Evolutionary conservation across 352 stramenopile genomes (phyloP), one percentile per base, ranked within the genome.

Genomic region (Aphanomyces euteiches): DNA sequence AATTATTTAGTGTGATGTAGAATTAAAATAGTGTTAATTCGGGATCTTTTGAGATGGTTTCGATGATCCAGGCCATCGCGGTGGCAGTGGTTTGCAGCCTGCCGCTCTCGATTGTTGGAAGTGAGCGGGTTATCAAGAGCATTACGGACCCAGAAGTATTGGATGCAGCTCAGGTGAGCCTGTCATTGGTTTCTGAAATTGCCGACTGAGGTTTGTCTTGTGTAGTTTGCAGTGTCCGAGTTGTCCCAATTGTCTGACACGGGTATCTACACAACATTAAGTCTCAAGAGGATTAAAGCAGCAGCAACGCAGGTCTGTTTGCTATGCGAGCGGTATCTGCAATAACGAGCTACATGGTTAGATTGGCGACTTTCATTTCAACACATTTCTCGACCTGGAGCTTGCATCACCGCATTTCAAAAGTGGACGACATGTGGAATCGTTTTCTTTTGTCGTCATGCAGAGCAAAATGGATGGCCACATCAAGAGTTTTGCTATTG

Each of bases 401-500:
- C 73, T 96, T 12, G 77, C 75, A 34, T 92, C 82, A 17, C 88
- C 88, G 3, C 74, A 93, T 60, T 94, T 94, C 67, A 70, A 79
- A 13, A 92, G 84, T 60, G 76, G 81, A 38, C 41, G 75, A 59
- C 54, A 74, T 0, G 76, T 78, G 10, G 86, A 96, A 69, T 64
- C 75, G 6, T 94, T 88, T 58, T 77, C 92, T 17, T 64, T 95
- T 64, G 82, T 96, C 67, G 84, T 95, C 19, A 84, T 95, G 58
- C 80, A 92, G 67, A 78, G 75, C 19, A 88, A 90, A 40, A 48
- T 69, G 19, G 84, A 88, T 59, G 28, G 28, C 28, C 65, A 64
- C 19, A 72, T 74, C 6, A 75, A 76, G 7, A 92, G 78, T 60
- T 88, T 96, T 69, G 86, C 87, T 19, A 93, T 96, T 57, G 82